Conservation (phyloP, 331 rosid genomes). For the Prunus yedoensis region DNA sequence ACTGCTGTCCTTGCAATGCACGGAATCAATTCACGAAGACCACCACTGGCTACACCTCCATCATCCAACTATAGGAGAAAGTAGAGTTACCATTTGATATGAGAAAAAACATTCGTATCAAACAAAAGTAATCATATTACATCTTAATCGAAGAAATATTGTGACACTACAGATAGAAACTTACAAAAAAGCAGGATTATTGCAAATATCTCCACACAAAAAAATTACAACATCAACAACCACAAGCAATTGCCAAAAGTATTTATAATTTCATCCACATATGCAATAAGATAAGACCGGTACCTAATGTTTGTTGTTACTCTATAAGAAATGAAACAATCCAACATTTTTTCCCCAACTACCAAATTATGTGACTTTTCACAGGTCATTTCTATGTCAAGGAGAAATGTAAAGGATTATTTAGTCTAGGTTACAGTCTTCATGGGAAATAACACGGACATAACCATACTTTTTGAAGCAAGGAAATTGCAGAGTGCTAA, state of each 20-base stretch:
- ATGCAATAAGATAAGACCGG: not conserved
- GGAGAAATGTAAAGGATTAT: not conserved
- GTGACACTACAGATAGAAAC: not conserved
- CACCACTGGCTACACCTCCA: slow-evolving; percentile 99
- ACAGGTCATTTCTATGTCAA: not conserved
- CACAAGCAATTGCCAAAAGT: not conserved
- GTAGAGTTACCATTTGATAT: slow-evolving; percentile 23
- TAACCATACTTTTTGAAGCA: not conserved
- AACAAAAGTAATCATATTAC: slow-evolving; percentile 7
- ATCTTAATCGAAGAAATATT: not conserved
- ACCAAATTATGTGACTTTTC: not conserved
- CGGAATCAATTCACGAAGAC: slow-evolving; percentile 93
- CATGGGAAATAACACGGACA: not conserved
- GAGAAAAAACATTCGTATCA: not conserved
- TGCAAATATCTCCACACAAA: not conserved
- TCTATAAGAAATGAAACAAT: not conserved
- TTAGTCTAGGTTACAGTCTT: not conserved
- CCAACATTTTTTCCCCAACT: not conserved
- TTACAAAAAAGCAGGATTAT: not conserved
- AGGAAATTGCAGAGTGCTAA: not conserved
- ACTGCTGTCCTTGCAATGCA: slow-evolving; percentile 96
- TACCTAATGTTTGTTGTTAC: not conserved
- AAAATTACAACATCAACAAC: not conserved
- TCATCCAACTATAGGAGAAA: slow-evolving; percentile 68
- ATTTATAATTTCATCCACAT: not conserved